Evolutionary conservation across 1,284 basidiomycete species (phyloP).

Genomic region (Polyporus tsugae): DNA sequence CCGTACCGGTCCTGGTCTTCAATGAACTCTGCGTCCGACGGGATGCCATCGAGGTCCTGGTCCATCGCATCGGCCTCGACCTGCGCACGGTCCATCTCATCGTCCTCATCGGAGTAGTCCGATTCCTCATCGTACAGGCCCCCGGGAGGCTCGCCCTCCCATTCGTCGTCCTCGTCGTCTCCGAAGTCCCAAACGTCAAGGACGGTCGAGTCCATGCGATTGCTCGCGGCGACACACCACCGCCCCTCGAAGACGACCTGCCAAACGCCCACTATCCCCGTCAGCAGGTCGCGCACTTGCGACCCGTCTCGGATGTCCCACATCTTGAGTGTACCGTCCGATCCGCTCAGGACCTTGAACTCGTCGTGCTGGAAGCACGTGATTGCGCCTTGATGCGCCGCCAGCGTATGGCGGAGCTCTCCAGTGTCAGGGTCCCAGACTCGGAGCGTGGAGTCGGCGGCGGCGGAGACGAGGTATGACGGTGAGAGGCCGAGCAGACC

Average conservation of each 20-base stretch:
- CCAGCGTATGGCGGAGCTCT: constrained; percentile 80
- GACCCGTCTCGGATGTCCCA: constrained; percentile 92
- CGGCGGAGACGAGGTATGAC: constrained; percentile 90
- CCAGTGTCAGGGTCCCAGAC: constrained; percentile 92
- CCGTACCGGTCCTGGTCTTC: constrained; percentile 50
- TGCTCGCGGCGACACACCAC: constrained; percentile 93
- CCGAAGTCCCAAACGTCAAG: constrained; percentile 91
- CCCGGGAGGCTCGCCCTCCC: constrained; percentile 41
- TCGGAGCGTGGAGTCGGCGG: constrained; percentile 91
- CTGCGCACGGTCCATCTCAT: constrained; percentile 56
- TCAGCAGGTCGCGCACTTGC: constrained; percentile 86
- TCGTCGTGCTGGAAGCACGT: constrained; percentile 98
- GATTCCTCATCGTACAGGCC: constrained; percentile 52
- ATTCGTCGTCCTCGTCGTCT: constrained; percentile 65
- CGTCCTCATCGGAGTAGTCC: constrained; percentile 60
- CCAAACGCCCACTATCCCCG: constrained; percentile 93
- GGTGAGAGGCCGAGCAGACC: constrained; percentile 89
- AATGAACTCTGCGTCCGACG: constrained; percentile 59
- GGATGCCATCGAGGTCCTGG: constrained; percentile 59
- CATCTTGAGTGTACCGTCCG: constrained; percentile 96
- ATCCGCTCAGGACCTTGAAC: constrained; percentile 93
- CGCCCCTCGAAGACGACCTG: constrained; percentile 93
- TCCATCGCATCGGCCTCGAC: constrained; percentile 67
- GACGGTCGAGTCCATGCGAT: constrained; percentile 79
- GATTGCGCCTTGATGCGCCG: constrained; percentile 92